Percentiles rank a stretch among this genome's conserved stretches.
Conservation (phyloP, 495 filamentous ascomycete species). For the Penicillium bovifimosum region DNA sequence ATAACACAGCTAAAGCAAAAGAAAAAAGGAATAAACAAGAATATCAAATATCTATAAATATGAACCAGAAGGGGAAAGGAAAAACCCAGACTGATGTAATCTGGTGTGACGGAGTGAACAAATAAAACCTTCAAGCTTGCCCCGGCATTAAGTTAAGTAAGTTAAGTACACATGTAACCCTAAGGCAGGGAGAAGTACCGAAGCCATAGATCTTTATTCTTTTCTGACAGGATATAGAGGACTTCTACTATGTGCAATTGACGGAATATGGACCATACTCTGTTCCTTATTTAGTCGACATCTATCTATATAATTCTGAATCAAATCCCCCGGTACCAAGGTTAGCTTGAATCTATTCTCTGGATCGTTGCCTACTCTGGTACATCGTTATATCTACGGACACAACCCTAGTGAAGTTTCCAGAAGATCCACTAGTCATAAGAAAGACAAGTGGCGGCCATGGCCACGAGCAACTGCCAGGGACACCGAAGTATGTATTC, state of each 20-base stretch:
- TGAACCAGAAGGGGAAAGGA: slow-evolving; percentile 15
- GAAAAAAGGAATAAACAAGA: slow-evolving; percentile 1
- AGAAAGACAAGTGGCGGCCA: slow-evolving; percentile 5
- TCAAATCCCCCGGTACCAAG: neutral
- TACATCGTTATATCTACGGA: neutral
- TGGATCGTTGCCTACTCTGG: neutral
- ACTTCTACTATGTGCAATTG: no score
- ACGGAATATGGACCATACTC: no score
- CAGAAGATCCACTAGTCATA: slow-evolving; percentile 13
- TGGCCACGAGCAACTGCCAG: slow-evolving; percentile 38
- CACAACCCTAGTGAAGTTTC: slow-evolving; percentile 7
- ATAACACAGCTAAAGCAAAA: slow-evolving; percentile 6
- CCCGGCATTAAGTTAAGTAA: neutral
- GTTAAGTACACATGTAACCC: neutral
- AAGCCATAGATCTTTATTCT: neutral
- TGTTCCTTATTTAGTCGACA: slow-evolving; percentile 11
- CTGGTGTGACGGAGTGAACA: slow-evolving; percentile 6
- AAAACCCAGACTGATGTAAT: slow-evolving; percentile 6
- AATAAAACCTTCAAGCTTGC: slow-evolving; percentile 4
- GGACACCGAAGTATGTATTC: slow-evolving; percentile 26
- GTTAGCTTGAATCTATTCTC: neutral
- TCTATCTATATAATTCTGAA: neutral
- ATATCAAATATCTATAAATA: neutral
- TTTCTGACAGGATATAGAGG: slow-evolving; percentile 1
- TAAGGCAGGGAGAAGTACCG: neutral